Conservation (phyloP, 2,329 filamentous ascomycete species). For the Alternaria infectoria region DNA sequence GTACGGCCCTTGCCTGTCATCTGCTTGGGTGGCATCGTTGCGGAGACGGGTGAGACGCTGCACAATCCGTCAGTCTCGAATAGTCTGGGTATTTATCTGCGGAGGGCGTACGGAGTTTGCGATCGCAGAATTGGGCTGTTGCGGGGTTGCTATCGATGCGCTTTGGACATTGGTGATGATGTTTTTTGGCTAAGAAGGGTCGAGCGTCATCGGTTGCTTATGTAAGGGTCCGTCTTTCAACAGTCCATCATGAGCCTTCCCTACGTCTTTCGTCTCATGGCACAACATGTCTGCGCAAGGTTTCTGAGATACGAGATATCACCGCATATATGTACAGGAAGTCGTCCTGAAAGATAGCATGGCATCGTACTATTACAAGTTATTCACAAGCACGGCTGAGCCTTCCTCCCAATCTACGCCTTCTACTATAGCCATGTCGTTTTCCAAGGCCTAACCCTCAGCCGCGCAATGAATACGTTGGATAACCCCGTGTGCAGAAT, state of each 20-base stretch:
- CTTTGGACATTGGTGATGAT: constrained; percentile 31
- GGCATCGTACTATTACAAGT: constrained; percentile 25
- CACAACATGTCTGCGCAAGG: not conserved
- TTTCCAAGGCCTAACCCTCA: constrained; percentile 1
- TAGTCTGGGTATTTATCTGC: not conserved
- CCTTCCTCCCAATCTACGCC: constrained; percentile 7
- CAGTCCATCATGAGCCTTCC: not conserved
- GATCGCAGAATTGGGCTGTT: constrained; percentile 2
- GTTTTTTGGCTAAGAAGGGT: constrained; percentile 23
- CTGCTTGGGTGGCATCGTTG: constrained; percentile 41
- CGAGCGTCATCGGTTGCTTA: constrained; percentile 18
- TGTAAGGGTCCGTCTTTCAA: not conserved
- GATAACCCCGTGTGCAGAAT: constrained; percentile 3
- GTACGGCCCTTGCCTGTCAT: constrained; percentile 34
- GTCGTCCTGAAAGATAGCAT: not conserved
- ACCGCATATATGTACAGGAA: not conserved
- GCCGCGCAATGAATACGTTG: constrained; percentile 4
- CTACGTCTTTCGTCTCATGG: not conserved
- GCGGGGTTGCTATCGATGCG: constrained; percentile 14
- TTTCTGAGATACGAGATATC: not conserved
- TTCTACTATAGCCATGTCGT: constrained; percentile 8
- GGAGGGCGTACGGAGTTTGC: constrained; percentile 7
- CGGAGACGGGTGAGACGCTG: not conserved
- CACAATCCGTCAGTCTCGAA: not conserved
- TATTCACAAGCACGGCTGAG: constrained; percentile 4